phyloP scores from a whole-genome alignment of 768 basidiomycete genomes.

The Trametes sanguinea region DNA sequence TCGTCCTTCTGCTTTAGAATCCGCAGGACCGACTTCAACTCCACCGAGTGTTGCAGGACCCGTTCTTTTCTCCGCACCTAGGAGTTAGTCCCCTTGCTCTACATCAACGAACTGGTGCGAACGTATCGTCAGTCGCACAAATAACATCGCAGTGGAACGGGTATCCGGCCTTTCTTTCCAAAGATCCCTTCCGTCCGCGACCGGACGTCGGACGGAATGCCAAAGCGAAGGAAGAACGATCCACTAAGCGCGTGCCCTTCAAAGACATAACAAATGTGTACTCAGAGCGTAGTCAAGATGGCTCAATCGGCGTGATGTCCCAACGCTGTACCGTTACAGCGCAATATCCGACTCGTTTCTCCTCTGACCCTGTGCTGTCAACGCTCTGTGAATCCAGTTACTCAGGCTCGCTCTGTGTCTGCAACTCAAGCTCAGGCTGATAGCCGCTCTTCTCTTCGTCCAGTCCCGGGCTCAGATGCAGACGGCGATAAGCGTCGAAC shows the following conservation, averaged over 20 bases:
- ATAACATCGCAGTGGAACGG: not conserved
- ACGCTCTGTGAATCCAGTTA: too few species aligned
- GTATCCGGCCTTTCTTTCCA: slow-evolving; percentile 16
- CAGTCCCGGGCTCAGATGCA: too few species aligned
- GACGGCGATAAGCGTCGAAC: too few species aligned
- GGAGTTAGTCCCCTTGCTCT: slow-evolving; percentile 18
- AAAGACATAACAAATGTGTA: slow-evolving; percentile 18
- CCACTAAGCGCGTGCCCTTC: slow-evolving; percentile 1
- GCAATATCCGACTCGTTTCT: too few species aligned
- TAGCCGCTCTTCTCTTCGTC: too few species aligned
- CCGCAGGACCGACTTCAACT: slow-evolving; percentile 34
- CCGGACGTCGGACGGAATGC: not conserved
- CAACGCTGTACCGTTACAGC: too few species aligned
- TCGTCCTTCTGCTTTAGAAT: slow-evolving; percentile 15
- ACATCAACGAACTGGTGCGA: not conserved
- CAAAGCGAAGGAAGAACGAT: not conserved
- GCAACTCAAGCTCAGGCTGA: too few species aligned
- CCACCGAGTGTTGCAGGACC: slow-evolving; percentile 32
- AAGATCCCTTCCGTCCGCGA: not conserved
- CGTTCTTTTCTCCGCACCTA: slow-evolving; percentile 34
- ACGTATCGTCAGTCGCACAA: not conserved
- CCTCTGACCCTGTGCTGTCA: too few species aligned
- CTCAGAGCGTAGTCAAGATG: not conserved
- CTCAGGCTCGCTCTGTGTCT: too few species aligned
- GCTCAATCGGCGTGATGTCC: too few species aligned